Conservation (phyloP, 2,329 filamentous ascomycete genomes). For the Xylariaceae sp. region DNA sequence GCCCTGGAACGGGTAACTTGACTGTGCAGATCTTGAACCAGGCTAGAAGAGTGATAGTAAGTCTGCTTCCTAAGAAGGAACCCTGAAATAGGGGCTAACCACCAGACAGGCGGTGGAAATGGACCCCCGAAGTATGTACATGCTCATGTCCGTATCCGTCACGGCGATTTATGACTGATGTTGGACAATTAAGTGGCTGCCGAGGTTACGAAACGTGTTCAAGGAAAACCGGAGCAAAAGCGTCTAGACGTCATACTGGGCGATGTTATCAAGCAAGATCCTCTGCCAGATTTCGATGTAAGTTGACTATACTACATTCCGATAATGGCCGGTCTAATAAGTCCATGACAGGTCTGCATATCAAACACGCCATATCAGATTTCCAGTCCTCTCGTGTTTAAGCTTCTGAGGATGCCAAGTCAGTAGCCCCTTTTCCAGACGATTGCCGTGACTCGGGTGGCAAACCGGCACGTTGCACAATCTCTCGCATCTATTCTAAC, state of each 20-base stretch:
- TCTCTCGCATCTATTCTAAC: not conserved
- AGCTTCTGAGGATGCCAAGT: conserved; percentile 68
- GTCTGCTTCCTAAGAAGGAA: conserved; percentile 1
- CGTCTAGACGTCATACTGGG: conserved; percentile 82
- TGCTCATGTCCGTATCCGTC: not conserved
- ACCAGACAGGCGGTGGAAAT: conserved; percentile 67
- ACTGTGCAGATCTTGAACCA: conserved; percentile 85
- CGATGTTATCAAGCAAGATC: conserved; percentile 84
- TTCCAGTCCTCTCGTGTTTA: conserved; percentile 85
- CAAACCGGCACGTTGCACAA: too few relatives aligned
- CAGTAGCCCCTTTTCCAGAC: conserved; percentile 2
- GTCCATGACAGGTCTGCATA: conserved; percentile 58
- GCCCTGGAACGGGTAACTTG: conserved; percentile 75
- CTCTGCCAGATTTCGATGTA: conserved; percentile 55
- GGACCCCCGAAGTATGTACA: conserved; percentile 64
- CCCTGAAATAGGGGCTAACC: conserved; percentile 40
- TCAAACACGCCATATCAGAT: conserved; percentile 73
- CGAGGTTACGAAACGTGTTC: conserved; percentile 75
- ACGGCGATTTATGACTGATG: conserved; percentile 1
- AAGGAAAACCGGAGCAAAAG: conserved; percentile 73
- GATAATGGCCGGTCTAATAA: not conserved
- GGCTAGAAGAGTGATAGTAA: conserved; percentile 64
- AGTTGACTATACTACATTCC: not conserved
- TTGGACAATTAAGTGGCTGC: conserved; percentile 58
- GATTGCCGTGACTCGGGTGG: too few relatives aligned